phyloP scores from a whole-genome alignment of 257 asterid genomes.

The Solanum tacnaense region DNA sequence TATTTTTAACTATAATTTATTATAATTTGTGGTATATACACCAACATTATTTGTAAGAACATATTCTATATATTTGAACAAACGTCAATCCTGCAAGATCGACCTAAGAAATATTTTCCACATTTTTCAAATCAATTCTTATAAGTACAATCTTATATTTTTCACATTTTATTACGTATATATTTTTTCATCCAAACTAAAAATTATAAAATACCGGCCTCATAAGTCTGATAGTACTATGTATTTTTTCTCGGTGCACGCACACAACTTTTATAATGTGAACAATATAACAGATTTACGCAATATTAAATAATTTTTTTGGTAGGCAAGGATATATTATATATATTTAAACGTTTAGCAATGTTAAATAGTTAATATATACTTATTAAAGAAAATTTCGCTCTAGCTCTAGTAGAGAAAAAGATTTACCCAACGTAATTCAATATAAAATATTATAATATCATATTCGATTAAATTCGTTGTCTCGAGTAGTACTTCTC shows the following conservation, averaged over 20 bases:
- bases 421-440: neutral
- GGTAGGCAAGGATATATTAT: too few relatives aligned
- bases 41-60: neutral
- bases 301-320: neutral
- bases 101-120: too few relatives aligned
- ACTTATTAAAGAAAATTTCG: neutral
- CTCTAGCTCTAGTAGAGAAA: neutral
- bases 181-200: neutral
- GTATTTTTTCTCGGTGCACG: neutral
- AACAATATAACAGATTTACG: too few relatives aligned
- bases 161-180: neutral
- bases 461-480: neutral
- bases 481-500: too few relatives aligned
- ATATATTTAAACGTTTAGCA: too few relatives aligned
- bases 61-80: neutral
- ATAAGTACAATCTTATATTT: neutral
- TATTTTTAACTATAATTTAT: too few relatives aligned
- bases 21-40: too few relatives aligned
- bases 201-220: neutral
- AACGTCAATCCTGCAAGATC: neutral
- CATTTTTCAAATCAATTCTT: neutral
- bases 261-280: neutral
- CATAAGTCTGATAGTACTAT: neutral
- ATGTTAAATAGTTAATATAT: neutral
- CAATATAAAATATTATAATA: neutral